Base-by-base conservation (phyloP, 768 basidiomycete genomes). In the Phanerodontia chrysosporium region DNA sequence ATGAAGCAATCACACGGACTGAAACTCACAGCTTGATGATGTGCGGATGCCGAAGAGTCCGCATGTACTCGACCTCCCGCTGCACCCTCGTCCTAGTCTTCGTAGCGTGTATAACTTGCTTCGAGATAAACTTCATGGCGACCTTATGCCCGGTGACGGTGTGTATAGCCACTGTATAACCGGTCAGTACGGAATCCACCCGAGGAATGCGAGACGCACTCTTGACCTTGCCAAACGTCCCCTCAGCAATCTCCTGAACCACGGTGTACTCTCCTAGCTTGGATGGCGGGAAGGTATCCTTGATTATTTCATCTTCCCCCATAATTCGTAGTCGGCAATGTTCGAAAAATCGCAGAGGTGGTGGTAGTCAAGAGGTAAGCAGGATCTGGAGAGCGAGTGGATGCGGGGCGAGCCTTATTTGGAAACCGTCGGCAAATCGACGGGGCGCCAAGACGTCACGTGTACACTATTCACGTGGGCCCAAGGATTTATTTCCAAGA, bases 171-270 rank as follows among this genome's bases (percentile, higher is more conserved):
- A 95, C 95, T 98, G 63, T 30, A 58, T 45, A 53, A 30, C 60
- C 35, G 25, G 25, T 60, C 64, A 63, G 64, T 65, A 39, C 18
- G 32, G 51, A n/a, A 60, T 49, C 45, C 14, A 12, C 39, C 27
- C n/a, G 36, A 48, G 28, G 10, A 51, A 51, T 45, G 45, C 24
- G 18, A 22, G 24, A 84, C 93, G 73, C 73, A 97, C 96, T 92
- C 81, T 98, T 98, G 71, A 99, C 97, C 76, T 97, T 98, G 57
- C 96, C 97, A 77, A 98, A 99, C 12, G 93, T 96, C 2, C 97
- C 97, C 64, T 95, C 94, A 21, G 95, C 96, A 59, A 98, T 89
- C 64, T 95, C 94, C 58, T 84, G 75, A 56, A 88, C 83, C 58
- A 98, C 85, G 44, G 83, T 89, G 74, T 98, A 98, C 76, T 95